Percentiles rank a stretch among this genome's conserved stretches.
Evolutionary conservation across 2,329 filamentous ascomycete species (phyloP).

Genomic region (Plectosphaerella cucumerina): DNA sequence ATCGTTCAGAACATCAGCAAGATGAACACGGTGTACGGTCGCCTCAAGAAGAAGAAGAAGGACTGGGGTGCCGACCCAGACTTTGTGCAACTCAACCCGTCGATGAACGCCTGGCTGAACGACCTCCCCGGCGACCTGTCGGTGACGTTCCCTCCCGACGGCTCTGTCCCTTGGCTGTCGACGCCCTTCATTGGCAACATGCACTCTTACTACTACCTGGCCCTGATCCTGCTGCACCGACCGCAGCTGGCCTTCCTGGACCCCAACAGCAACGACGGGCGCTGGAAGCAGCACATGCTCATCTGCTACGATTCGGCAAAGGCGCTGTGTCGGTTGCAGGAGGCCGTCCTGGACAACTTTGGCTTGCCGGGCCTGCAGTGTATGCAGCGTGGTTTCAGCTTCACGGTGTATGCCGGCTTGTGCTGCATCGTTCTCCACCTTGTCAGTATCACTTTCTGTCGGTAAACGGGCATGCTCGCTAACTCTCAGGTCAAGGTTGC

Average conservation of each 20-base stretch:
- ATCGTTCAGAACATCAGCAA: conserved; percentile 73
- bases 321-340: conserved; percentile 78
- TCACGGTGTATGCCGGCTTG: conserved; percentile 87
- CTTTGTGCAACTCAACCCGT: conserved; percentile 73
- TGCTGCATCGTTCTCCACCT: conserved; percentile 91
- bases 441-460: conserved; percentile 51
- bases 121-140: conserved; percentile 76
- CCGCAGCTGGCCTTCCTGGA: conserved; percentile 80
- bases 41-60: conserved; percentile 62
- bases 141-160: conserved; percentile 72
- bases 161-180: conserved; percentile 76
- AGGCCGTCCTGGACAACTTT: conserved; percentile 72
- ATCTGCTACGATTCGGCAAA: conserved; percentile 83
- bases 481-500: conserved; percentile 59
- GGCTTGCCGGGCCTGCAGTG: conserved; percentile 78
- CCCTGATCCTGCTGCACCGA: conserved; percentile 80
- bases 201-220: conserved; percentile 83
- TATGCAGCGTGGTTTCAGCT: conserved; percentile 93
- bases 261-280: conserved; percentile 62
- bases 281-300: conserved; percentile 86
- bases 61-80: conserved; percentile 86
- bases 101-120: conserved; percentile 70
- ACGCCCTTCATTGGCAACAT: conserved; percentile 87
- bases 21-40: conserved; percentile 71
- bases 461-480: not conserved